Evolutionary conservation across 495 filamentous ascomycete species (phyloP).

Genomic region (Aspergillus incahuasiensis): DNA sequence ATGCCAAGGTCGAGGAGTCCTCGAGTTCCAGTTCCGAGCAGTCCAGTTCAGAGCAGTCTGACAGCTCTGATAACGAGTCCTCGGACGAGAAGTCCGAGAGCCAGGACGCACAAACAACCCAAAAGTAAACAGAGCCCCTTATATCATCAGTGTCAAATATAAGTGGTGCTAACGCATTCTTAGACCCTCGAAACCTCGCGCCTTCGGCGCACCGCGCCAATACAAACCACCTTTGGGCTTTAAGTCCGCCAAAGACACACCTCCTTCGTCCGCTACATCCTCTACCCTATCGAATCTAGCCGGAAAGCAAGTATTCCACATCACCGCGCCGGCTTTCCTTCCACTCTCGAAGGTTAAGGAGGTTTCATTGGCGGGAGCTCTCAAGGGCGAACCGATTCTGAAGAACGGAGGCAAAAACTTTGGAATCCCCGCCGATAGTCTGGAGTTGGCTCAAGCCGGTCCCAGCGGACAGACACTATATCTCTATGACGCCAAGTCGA

Average conservation of each 20-base stretch:
- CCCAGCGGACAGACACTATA: slow-evolving; percentile 31
- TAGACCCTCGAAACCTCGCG: slow-evolving; percentile 15
- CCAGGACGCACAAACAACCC: slow-evolving; percentile 7
- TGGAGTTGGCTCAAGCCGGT: slow-evolving; percentile 25
- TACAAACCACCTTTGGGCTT: slow-evolving; percentile 43
- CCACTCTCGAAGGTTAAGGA: slow-evolving; percentile 42
- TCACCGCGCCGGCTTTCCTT: slow-evolving; percentile 40
- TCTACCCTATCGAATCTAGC: slow-evolving; percentile 38
- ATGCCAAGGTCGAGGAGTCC: slow-evolving; percentile 21
- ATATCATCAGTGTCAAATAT: not conserved
- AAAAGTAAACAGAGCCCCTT: slow-evolving; percentile 20
- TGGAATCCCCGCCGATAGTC: slow-evolving; percentile 37
- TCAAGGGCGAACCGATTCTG: slow-evolving; percentile 41
- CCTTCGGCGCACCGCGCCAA: slow-evolving; percentile 23
- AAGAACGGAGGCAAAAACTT: slow-evolving; percentile 37
- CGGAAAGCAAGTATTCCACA: slow-evolving; percentile 43
- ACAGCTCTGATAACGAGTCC: slow-evolving; percentile 32
- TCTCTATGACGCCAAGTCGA: slow-evolving; percentile 31
- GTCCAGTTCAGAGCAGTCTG: slow-evolving; percentile 28
- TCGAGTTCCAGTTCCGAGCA: slow-evolving; percentile 30
- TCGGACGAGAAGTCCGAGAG: slow-evolving; percentile 22
- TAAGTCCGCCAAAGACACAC: slow-evolving; percentile 34
- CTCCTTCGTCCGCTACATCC: slow-evolving; percentile 31
- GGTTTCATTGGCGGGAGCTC: slow-evolving; percentile 35
- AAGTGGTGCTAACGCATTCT: not conserved